phyloP scores from a whole-genome alignment of 2,329 filamentous ascomycete genomes.

The Aspergillus caelatus region DNA sequence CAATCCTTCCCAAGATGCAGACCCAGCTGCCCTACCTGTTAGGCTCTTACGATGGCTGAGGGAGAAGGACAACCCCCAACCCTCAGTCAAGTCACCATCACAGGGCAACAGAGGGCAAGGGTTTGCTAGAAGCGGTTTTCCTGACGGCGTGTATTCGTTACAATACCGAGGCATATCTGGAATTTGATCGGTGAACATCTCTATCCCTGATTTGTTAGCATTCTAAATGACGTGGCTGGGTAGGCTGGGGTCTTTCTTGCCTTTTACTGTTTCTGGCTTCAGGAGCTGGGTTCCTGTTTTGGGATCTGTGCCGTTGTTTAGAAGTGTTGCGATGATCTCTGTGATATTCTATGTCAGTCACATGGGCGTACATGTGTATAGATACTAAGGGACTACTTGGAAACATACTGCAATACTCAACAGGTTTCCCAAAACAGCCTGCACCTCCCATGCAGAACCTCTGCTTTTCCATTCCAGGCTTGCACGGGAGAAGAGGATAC shows the following conservation, averaged over 20 bases:
- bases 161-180: constrained; percentile 58
- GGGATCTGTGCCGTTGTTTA: constrained; percentile 65
- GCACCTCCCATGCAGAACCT: constrained; percentile 64
- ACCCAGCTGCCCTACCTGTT: constrained; percentile 54
- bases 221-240: not conserved
- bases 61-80: constrained; percentile 63
- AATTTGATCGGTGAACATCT: constrained; percentile 66
- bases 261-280: constrained; percentile 55
- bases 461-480: constrained; percentile 44
- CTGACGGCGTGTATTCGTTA: constrained; percentile 48
- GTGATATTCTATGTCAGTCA: not conserved
- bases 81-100: constrained; percentile 56
- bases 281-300: constrained; percentile 51
- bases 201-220: constrained; percentile 6
- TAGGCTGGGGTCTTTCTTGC: not conserved
- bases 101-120: constrained; percentile 54
- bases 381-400: not conserved
- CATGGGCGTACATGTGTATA: not conserved
- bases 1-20: constrained; percentile 58
- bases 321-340: constrained; percentile 60
- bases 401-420: constrained; percentile 61
- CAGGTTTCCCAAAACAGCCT: constrained; percentile 62
- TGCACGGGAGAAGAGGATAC: not conserved
- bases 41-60: constrained; percentile 47
- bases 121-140: constrained; percentile 50